Percentiles rank a stretch among this genome's conserved stretches.
Conservation (phyloP, 805 yeast species). For the Ogataea parapolymorpha region DNA sequence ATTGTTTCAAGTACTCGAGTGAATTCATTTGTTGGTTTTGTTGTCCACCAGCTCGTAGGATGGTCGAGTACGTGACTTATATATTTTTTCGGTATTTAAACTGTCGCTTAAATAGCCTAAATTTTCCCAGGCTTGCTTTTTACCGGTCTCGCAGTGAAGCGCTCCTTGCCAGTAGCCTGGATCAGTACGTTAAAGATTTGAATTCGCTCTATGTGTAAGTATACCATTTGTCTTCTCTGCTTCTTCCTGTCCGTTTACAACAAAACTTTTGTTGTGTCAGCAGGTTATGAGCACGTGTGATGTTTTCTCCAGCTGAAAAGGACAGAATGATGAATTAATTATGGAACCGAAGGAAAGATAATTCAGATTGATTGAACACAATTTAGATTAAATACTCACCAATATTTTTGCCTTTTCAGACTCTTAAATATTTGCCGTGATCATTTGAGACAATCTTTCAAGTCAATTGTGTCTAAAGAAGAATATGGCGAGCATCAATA, state of each 20-base stretch:
- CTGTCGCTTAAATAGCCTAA: no score
- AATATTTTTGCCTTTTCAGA: not conserved
- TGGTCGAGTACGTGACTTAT: no score
- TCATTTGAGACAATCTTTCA: no score
- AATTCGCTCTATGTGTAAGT: no score
- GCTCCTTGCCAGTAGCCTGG: no score
- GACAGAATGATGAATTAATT: constrained; percentile 5
- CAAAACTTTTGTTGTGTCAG: not conserved
- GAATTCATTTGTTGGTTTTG: constrained; percentile 42
- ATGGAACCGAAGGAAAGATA: constrained; percentile 1
- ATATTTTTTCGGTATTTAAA: no score
- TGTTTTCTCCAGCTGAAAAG: not conserved
- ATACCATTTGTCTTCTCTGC: no score
- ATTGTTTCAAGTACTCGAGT: constrained; percentile 83
- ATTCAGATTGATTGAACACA: not conserved
- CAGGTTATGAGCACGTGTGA: constrained; percentile 4
- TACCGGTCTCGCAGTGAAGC: no score
- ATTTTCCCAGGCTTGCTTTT: no score
- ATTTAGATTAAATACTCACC: not conserved
- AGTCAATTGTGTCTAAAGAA: constrained; percentile 2
- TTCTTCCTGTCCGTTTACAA: not conserved
- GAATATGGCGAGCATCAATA: constrained; percentile 47
- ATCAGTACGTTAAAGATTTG: no score
- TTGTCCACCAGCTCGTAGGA: no score
- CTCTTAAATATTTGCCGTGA: no score